Evolutionary conservation across 495 filamentous ascomycete genomes (phyloP).

Genomic region (Cudoniella acicularis): DNA sequence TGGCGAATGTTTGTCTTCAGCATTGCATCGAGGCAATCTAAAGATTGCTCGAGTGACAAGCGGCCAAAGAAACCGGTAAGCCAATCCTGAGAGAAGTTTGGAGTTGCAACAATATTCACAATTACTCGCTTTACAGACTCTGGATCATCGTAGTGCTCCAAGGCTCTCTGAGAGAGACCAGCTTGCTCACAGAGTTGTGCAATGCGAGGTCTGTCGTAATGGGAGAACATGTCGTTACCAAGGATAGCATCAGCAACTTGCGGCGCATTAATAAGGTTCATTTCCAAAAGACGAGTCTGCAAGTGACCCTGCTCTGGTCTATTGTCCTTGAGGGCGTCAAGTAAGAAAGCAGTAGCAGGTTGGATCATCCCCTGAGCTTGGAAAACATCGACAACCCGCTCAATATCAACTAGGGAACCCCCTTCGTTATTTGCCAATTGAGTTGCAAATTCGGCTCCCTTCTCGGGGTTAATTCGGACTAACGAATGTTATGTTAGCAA

Average conservation of each 20-base stretch:
- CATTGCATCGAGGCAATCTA: slow-evolving; percentile 96
- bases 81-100: slow-evolving; percentile 86
- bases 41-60: slow-evolving; percentile 87
- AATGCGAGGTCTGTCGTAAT: slow-evolving; percentile 88
- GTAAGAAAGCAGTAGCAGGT: slow-evolving; percentile 92
- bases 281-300: slow-evolving; percentile 92
- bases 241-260: slow-evolving; percentile 98
- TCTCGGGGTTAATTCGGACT: slow-evolving; percentile 84
- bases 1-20: slow-evolving; percentile 92
- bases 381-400: slow-evolving; percentile 96
- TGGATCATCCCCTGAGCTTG: slow-evolving; percentile 96
- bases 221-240: slow-evolving; percentile 93
- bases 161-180: slow-evolving; percentile 76
- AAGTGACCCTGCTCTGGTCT: slow-evolving; percentile 88
- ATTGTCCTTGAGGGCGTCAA: slow-evolving; percentile 92
- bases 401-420: slow-evolving; percentile 84
- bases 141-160: slow-evolving; percentile 92
- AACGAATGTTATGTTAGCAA: too few relatives aligned
- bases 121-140: slow-evolving; percentile 84
- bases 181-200: slow-evolving; percentile 89
- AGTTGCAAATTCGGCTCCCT: slow-evolving; percentile 90
- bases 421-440: slow-evolving; percentile 80
- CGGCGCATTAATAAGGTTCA: slow-evolving; percentile 94
- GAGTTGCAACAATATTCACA: slow-evolving; percentile 71
- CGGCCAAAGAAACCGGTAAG: slow-evolving; percentile 87